Evolutionary conservation across 2,329 filamentous ascomycete genomes (phyloP).

Genomic region (Ilyonectria destructans): DNA sequence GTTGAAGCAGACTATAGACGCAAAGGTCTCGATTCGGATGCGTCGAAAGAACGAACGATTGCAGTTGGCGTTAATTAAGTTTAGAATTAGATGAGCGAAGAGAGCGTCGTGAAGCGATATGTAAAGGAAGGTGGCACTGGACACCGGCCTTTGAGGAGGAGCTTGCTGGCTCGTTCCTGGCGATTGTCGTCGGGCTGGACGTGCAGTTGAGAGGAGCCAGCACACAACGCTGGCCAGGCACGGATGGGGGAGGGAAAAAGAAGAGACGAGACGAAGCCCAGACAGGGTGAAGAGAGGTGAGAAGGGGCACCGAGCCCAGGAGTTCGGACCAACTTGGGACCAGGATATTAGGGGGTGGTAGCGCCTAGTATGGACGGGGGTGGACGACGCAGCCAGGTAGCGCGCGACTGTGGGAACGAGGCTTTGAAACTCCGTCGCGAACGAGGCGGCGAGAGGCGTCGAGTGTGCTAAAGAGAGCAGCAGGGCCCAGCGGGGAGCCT

Average conservation of each 20-base stretch:
- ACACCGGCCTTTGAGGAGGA: conserved; percentile 40
- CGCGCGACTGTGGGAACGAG: conserved; percentile 15
- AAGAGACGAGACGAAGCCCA: conserved; percentile 37
- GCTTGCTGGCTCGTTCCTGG: conserved; percentile 46
- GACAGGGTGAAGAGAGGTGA: conserved; percentile 33
- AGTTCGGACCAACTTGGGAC: conserved; percentile 32
- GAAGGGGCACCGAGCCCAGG: conserved; percentile 33
- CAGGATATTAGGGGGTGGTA: conserved; percentile 34
- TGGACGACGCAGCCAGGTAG: conserved; percentile 3
- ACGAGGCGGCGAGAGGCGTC: not conserved
- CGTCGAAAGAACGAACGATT: conserved; percentile 43
- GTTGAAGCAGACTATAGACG: conserved; percentile 33
- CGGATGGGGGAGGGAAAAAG: conserved; percentile 40
- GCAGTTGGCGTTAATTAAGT: conserved; percentile 47
- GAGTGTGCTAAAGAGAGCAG: not conserved
- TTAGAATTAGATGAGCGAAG: conserved; percentile 48
- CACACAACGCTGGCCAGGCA: conserved; percentile 46
- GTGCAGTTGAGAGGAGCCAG: conserved; percentile 45
- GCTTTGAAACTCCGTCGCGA: conserved; percentile 9
- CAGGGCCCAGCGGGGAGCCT: not conserved
- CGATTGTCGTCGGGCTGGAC: conserved; percentile 44
- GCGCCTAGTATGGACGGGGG: conserved; percentile 22
- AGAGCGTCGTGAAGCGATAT: conserved; percentile 40
- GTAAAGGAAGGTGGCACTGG: conserved; percentile 43
- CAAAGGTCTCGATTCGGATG: conserved; percentile 35